Evolutionary conservation across 139 green algal species (phyloP), one percentile per base, ranked within the genome.

Genomic region (Picochlorum sp.): DNA sequence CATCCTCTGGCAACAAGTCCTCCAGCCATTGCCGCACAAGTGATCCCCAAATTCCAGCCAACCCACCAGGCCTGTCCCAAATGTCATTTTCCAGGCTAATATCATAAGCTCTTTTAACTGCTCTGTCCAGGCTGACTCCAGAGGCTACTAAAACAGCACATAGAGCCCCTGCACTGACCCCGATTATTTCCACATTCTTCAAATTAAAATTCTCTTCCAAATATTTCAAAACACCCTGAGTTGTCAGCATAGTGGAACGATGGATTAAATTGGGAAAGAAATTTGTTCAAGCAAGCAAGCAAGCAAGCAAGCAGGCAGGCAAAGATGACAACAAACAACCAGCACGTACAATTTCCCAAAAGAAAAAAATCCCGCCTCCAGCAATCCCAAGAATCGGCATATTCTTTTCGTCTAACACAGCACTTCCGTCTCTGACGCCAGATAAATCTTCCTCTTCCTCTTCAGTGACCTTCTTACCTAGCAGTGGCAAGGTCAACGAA

Each of bases 21-120:
- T 85, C 55, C 57, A 91, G 62, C 83, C 83, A 90, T 58, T 75
- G 24, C 7, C 76, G 52, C 6, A 91, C 64, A 5, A 91, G 54
- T 3, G 43, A 36, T 3, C 83, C 84, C 81, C 81, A 93, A 22
- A 91, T 70, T 30, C 82, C 82, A 13, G 50, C 53, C 50, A 92
- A 59, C 1, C 83, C 83, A 4, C 65, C 50, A 0, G 66, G 63
- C 1, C 80, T 63, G 18, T 70, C 37, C 31, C 66, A 81, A 10
- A 87, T 41, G 16, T 66, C 55, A 47, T 66, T 51, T 32, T 79
- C 64, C 18, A 73, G 10, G 10, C 69, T 56, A 1, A 85, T 52
- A 26, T 56, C 26, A 47, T 81, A 60, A 0, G 76, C 61, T 43
- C 33, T 12, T 14, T 55, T 29, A 26, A 85, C 40, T 12, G 79